Conservation (phyloP, 805 yeast genomes). For the Myxozyma mucilagina region DNA sequence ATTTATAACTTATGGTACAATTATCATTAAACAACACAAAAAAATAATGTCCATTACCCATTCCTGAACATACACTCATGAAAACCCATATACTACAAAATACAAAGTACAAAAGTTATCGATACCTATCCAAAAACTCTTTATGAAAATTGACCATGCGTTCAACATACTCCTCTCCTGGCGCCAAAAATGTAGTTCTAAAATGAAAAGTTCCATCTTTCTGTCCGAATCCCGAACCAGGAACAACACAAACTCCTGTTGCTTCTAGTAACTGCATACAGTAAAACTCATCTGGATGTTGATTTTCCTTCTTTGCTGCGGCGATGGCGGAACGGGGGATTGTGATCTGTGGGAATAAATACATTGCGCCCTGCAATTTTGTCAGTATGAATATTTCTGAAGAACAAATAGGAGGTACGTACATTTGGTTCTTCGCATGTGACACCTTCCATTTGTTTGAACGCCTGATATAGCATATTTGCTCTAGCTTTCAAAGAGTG, state of each 20-base stretch:
- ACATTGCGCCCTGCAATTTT: slow-evolving; percentile 78
- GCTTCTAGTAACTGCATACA: slow-evolving; percentile 77
- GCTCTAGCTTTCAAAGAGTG: slow-evolving; percentile 66
- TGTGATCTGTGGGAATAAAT: slow-evolving; percentile 78
- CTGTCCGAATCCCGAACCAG: slow-evolving; percentile 98
- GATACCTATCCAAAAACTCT: slow-evolving; percentile 58
- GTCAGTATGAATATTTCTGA: not conserved
- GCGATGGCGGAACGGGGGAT: slow-evolving; percentile 64
- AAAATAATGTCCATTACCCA: too few species aligned
- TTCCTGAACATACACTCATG: too few species aligned
- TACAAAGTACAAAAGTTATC: not conserved
- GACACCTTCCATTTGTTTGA: slow-evolving; percentile 75
- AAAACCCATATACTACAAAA: not conserved
- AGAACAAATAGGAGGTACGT: not conserved
- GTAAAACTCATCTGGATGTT: slow-evolving; percentile 82
- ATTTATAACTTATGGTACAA: too few species aligned
- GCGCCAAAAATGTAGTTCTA: slow-evolving; percentile 95
- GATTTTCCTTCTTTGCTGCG: slow-evolving; percentile 56
- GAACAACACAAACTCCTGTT: slow-evolving; percentile 96
- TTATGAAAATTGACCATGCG: slow-evolving; percentile 78
- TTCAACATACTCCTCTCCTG: slow-evolving; percentile 86
- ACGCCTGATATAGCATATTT: slow-evolving; percentile 62
- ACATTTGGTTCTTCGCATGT: slow-evolving; percentile 71
- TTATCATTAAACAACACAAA: too few species aligned
- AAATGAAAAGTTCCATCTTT: slow-evolving; percentile 84